Percentiles rank a stretch among this genome's conserved stretches.
Evolutionary conservation across 2,329 filamentous ascomycete genomes (phyloP).

Genomic region (Colletotrichum tanaceti): DNA sequence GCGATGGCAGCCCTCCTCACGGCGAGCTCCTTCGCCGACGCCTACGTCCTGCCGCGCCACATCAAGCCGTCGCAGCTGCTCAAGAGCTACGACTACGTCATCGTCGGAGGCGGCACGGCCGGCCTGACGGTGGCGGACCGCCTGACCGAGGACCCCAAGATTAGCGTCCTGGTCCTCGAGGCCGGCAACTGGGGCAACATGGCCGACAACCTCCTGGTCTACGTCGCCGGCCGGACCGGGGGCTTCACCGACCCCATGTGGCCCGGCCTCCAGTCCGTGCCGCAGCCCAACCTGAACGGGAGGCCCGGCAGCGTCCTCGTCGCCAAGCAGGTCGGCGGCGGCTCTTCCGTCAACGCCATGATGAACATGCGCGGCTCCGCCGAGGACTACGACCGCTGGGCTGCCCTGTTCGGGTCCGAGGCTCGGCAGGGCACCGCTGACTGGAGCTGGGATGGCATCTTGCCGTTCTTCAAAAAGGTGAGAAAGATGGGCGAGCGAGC

Average conservation of each 20-base stretch:
- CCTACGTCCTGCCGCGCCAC: constrained; percentile 24
- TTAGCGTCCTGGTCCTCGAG: constrained; percentile 30
- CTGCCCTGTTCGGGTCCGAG: constrained; percentile 53
- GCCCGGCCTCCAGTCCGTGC: constrained; percentile 25
- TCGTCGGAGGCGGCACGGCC: constrained; percentile 49
- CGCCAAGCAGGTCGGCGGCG: constrained; percentile 36
- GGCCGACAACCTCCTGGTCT: constrained; percentile 21
- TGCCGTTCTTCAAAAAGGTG: constrained; percentile 59
- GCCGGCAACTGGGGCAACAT: constrained; percentile 37
- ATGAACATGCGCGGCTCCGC: constrained; percentile 38
- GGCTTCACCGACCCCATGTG: constrained; percentile 3
- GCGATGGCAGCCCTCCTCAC: constrained; percentile 13
- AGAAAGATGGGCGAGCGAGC: too few species aligned
- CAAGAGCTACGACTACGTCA: constrained; percentile 46
- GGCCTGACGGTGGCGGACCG: constrained; percentile 51
- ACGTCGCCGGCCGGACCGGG: neutral
- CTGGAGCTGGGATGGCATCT: constrained; percentile 53
- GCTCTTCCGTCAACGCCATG: constrained; percentile 41
- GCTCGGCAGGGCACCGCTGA: constrained; percentile 39
- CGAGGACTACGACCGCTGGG: constrained; percentile 47
- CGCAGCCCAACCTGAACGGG: constrained; percentile 28
- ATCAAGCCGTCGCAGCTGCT: constrained; percentile 30
- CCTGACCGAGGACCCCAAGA: constrained; percentile 40
- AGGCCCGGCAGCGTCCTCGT: constrained; percentile 22
- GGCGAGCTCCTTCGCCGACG: constrained; percentile 21